phyloP scores from a whole-genome alignment of 108 stramenopile genomes.

The Aureococcus anophagefferens region DNA sequence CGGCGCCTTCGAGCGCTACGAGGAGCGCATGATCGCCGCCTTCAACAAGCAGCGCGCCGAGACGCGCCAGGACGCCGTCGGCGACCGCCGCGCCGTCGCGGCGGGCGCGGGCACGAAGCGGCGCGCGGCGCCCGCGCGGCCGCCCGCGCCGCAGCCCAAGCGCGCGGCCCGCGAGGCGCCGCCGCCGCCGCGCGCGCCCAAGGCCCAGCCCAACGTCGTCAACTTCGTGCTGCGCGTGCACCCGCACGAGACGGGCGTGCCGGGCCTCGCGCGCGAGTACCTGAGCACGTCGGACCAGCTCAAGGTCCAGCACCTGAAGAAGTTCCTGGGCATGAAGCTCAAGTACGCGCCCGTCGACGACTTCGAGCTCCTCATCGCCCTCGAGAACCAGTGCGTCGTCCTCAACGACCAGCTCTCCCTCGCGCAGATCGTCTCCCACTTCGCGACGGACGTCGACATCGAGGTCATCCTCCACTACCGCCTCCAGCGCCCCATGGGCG shows the following conservation, averaged over 20 bases:
- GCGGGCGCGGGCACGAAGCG: not conserved
- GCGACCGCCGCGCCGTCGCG: not conserved
- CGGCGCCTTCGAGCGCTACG: constrained; percentile 29
- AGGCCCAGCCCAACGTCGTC: constrained; percentile 11
- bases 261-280: constrained; percentile 34
- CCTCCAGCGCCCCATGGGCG: too few relatives aligned
- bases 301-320: constrained; percentile 31
- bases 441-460: too few relatives aligned
- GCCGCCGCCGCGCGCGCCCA: not conserved
- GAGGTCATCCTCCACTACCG: too few relatives aligned
- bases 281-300: constrained; percentile 34
- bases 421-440: not conserved
- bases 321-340: constrained; percentile 44
- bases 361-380: constrained; percentile 29
- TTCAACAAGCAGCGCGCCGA: constrained; percentile 15
- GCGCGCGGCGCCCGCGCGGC: too few relatives aligned
- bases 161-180: not conserved
- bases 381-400: not conserved
- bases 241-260: constrained; percentile 39
- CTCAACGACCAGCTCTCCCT: not conserved
- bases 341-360: constrained; percentile 21
- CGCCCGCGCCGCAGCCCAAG: not conserved
- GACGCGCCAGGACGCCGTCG: not conserved
- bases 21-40: constrained; percentile 26
- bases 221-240: constrained; percentile 36